Evolutionary conservation across 2,329 filamentous ascomycete species (phyloP).

Genomic region (Mycosphaerelloides madeirae): DNA sequence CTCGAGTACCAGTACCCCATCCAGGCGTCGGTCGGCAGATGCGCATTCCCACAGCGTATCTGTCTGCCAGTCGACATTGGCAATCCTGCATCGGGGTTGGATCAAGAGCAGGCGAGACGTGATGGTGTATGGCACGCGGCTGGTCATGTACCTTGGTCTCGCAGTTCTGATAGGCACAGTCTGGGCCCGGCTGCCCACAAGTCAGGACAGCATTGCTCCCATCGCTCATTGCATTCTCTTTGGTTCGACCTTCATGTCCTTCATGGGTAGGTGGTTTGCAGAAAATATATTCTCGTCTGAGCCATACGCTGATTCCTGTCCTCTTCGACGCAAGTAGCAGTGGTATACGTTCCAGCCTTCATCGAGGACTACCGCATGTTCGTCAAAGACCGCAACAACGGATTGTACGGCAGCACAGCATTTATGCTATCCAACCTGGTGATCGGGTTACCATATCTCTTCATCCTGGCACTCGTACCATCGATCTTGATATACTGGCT

Average conservation of each 20-base stretch:
- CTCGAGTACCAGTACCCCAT: conserved; percentile 32
- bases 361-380: no score
- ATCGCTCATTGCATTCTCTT: conserved; percentile 72
- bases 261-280: no score
- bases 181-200: conserved; percentile 66
- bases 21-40: conserved; percentile 27
- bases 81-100: conserved; percentile 71
- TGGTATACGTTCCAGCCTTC: conserved; percentile 77
- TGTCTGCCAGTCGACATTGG: conserved; percentile 50
- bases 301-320: no score
- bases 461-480: conserved; percentile 70
- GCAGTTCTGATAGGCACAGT: conserved; percentile 87
- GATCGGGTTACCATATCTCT: conserved; percentile 73
- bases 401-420: conserved; percentile 66
- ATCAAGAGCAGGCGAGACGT: conserved; percentile 82
- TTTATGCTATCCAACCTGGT: conserved; percentile 75
- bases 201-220: conserved; percentile 70
- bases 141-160: conserved; percentile 76
- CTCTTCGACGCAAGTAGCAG: conserved; percentile 47
- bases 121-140: conserved; percentile 74
- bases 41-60: conserved; percentile 38
- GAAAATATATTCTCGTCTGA: no score
- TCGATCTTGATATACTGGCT: conserved; percentile 74
- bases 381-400: conserved; percentile 72
- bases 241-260: conserved; percentile 45